Conservation (phyloP, 257 asterid species). For the Sherardia arvensis region DNA sequence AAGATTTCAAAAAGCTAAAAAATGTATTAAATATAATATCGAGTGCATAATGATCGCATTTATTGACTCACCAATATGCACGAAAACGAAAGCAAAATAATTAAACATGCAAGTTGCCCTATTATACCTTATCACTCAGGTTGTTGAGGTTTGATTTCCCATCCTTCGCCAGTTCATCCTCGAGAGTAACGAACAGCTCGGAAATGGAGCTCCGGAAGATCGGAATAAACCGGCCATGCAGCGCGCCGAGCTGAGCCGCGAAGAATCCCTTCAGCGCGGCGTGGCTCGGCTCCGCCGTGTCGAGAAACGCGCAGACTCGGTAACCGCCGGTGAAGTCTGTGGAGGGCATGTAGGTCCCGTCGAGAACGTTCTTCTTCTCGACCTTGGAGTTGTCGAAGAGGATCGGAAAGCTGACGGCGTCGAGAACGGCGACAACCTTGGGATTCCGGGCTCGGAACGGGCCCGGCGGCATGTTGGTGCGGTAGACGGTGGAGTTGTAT, state of each 20-base stretch:
- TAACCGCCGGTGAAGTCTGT: slow-evolving; percentile 56
- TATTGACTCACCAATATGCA: not conserved
- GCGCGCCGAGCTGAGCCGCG: slow-evolving; percentile 23
- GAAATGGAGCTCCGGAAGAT: slow-evolving; percentile 31
- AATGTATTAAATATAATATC: too few species aligned
- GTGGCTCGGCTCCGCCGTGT: slow-evolving; percentile 48
- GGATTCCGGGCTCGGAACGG: slow-evolving; percentile 38
- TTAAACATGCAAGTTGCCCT: not conserved
- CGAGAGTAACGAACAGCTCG: slow-evolving; percentile 35
- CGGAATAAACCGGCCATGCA: slow-evolving; percentile 34
- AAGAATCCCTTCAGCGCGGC: slow-evolving; percentile 34
- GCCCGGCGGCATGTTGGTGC: slow-evolving; percentile 47
- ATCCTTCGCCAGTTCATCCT: slow-evolving; percentile 29
- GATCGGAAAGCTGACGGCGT: slow-evolving; percentile 51
- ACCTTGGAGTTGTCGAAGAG: slow-evolving; percentile 71
- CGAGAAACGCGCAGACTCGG: slow-evolving; percentile 64
- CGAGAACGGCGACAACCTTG: slow-evolving; percentile 40
- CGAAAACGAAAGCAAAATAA: not conserved
- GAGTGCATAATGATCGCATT: not conserved
- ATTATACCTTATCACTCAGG: slow-evolving; percentile 23
- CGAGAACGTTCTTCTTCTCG: slow-evolving; percentile 58
- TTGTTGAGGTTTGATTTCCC: slow-evolving; percentile 40
- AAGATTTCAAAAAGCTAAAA: too few species aligned
- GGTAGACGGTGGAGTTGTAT: slow-evolving; percentile 40
- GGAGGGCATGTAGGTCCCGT: slow-evolving; percentile 81